Conservation (phyloP, 2,329 filamentous ascomycete genomes). For the Rhynchosporium agropyri region DNA sequence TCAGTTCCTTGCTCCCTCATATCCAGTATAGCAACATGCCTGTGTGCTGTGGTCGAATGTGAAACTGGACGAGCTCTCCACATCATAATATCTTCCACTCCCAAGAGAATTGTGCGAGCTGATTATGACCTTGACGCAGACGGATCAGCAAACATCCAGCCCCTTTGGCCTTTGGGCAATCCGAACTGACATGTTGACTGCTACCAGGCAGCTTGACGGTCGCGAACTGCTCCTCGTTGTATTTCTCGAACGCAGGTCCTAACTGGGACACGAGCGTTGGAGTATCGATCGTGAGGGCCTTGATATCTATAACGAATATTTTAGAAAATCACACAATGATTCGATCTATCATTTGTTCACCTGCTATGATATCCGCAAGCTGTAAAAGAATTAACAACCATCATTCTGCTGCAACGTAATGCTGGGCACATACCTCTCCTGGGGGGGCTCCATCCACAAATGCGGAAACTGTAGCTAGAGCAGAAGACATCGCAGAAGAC, state of each 20-base stretch:
- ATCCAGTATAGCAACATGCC: conserved; percentile 47
- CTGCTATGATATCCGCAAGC: conserved; percentile 86
- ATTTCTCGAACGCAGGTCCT: conserved; percentile 83
- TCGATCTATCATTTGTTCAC: conserved; percentile 51
- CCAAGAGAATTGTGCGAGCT: conserved; percentile 85
- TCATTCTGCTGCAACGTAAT: neutral
- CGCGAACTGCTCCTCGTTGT: conserved; percentile 93
- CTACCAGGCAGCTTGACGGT: conserved; percentile 88
- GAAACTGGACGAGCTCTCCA: conserved; percentile 86
- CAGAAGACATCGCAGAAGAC: conserved; percentile 40
- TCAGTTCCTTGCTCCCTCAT: conserved; percentile 24
- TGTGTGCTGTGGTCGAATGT: conserved; percentile 82
- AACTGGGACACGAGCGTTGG: conserved; percentile 71
- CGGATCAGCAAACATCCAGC: conserved; percentile 26
- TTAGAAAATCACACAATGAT: conserved; percentile 23
- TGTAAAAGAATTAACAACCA: conserved; percentile 45
- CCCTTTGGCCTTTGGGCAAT: neutral
- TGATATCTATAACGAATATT: conserved; percentile 69
- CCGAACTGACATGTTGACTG: conserved; percentile 67
- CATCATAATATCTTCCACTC: conserved; percentile 84
- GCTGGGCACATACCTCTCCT: conserved; percentile 74
- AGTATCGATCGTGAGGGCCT: conserved; percentile 74
- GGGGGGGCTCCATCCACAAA: conserved; percentile 95
- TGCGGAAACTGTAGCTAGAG: conserved; percentile 68
- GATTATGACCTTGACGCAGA: conserved; percentile 64